A percentile compares a stretch with the other conserved stretches of the same genome.
These are phyloP conservation scores for Avena sativa DNA, from an alignment of 176 grass and related monocot genomes.

Conservation along the genomic window DNA sequence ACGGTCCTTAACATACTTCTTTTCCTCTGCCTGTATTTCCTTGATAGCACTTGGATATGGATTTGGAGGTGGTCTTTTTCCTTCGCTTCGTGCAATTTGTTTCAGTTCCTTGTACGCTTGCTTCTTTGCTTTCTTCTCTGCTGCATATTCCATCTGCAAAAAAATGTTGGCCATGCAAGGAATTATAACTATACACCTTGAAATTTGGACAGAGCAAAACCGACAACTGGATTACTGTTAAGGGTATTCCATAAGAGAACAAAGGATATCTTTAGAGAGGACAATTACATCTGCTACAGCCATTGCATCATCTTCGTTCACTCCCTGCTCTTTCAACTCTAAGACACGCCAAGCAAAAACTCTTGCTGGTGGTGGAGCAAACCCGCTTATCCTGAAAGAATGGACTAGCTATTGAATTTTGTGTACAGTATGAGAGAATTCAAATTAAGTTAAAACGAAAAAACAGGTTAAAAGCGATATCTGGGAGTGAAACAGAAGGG, in stretches of 20 bases:
- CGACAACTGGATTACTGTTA: neutral
- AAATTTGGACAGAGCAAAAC: neutral
- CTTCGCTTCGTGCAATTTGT: constrained; percentile 55
- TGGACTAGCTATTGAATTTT: neutral
- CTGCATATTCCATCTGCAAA: constrained; percentile 74
- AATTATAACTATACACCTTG: neutral
- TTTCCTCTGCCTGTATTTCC: constrained; percentile 95
- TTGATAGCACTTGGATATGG: constrained; percentile 84
- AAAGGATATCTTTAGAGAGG: constrained; percentile 1
- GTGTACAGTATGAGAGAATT: neutral
- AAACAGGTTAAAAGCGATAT: neutral
- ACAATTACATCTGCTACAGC: constrained; percentile 85
- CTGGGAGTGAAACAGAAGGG: neutral
- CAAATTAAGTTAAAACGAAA: neutral
- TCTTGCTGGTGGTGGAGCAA: constrained; percentile 82
- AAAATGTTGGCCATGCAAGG: constrained; percentile 33
- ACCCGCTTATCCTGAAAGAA: constrained; percentile 71
- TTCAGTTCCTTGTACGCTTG: constrained; percentile 87
- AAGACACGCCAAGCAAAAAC: constrained; percentile 90
- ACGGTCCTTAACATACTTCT: constrained; percentile 73
- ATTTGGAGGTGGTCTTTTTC: constrained; percentile 74
- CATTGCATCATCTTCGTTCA: constrained; percentile 74
- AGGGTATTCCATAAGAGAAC: constrained; percentile 17
- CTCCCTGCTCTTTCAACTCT: constrained; percentile 75
- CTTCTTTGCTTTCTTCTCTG: constrained; percentile 84